phyloP scores from a whole-genome alignment of 768 basidiomycete species.

The Mycena olivaceomarginata region DNA sequence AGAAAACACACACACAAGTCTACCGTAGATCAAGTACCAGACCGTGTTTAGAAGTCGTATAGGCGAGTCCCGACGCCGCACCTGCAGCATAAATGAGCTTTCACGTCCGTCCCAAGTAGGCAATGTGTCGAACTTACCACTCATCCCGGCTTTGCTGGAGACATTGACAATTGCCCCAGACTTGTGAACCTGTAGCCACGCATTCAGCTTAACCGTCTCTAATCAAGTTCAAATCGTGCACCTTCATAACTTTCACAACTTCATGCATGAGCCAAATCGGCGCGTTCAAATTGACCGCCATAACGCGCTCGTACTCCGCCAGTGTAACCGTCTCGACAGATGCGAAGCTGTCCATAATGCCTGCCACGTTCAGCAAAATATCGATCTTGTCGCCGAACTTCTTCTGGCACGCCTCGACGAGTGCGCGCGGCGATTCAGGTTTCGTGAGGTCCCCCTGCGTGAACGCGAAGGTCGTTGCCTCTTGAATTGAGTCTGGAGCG shows the following conservation, averaged over 20 bases:
- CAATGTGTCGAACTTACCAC: background rate
- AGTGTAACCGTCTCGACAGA: background rate
- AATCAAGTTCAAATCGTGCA: background rate
- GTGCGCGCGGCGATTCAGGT: background rate
- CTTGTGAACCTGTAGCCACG: background rate
- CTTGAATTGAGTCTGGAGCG: background rate
- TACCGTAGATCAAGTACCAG: background rate
- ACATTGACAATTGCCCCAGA: constrained; percentile 3
- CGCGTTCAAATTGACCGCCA: constrained; percentile 8
- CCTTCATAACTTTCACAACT: constrained; percentile 10
- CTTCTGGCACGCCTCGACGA: constrained; percentile 1
- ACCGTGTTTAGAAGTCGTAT: constrained; percentile 2
- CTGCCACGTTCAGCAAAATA: constrained; percentile 6
- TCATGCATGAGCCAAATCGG: background rate
- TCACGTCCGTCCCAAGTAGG: background rate
- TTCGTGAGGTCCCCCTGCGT: constrained; percentile 4
- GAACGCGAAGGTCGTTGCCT: background rate
- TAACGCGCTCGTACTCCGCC: constrained; percentile 2
- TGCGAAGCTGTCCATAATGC: background rate
- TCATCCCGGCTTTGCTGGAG: background rate
- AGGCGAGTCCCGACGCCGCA: background rate
- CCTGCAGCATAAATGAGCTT: background rate
- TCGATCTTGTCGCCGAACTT: constrained; percentile 11
- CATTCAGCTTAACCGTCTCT: background rate
- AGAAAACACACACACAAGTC: background rate